These are phyloP conservation scores for Kodamaea leandrae DNA, from an alignment of 805 yeast genomes.

Conservation along the genomic window DNA sequence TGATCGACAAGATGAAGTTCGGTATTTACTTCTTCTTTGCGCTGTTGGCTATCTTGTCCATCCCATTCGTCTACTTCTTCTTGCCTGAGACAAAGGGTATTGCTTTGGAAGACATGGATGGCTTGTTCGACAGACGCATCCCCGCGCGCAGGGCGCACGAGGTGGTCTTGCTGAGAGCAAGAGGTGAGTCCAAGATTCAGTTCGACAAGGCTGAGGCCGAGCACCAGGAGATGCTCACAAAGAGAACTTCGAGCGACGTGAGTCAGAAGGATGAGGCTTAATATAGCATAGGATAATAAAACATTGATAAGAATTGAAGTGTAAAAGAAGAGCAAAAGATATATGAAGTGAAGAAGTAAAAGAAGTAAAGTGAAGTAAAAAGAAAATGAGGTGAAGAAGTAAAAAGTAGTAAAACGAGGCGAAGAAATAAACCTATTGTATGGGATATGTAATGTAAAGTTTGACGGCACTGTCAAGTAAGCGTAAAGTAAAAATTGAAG, in stretches of 20 bases:
- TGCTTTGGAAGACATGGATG: slow-evolving; percentile 29
- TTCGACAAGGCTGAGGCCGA: slow-evolving; percentile 6
- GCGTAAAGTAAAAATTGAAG: too few species aligned
- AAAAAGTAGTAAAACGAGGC: too few species aligned
- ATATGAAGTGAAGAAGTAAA: neutral
- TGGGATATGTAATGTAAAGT: too few species aligned
- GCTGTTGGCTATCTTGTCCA: slow-evolving; percentile 28
- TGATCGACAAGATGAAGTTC: slow-evolving; percentile 35
- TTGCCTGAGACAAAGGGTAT: slow-evolving; percentile 41
- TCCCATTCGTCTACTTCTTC: slow-evolving; percentile 38
- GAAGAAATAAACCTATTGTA: too few species aligned
- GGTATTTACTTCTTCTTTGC: slow-evolving; percentile 41
- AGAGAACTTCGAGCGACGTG: neutral
- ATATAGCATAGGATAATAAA: neutral
- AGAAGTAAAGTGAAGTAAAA: too few species aligned
- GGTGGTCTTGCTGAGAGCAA: slow-evolving; percentile 15
- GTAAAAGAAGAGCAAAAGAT: neutral
- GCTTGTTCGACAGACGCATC: slow-evolving; percentile 21
- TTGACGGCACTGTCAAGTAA: too few species aligned
- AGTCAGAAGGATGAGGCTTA: neutral
- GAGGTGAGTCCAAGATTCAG: slow-evolving; percentile 5
- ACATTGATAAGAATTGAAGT: neutral
- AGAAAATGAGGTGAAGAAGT: too few species aligned
- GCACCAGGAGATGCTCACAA: slow-evolving; percentile 5
- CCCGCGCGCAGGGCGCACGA: slow-evolving; percentile 24